Base-by-base conservation (phyloP, 768 basidiomycete genomes). In the Tricholoma sp. region DNA sequence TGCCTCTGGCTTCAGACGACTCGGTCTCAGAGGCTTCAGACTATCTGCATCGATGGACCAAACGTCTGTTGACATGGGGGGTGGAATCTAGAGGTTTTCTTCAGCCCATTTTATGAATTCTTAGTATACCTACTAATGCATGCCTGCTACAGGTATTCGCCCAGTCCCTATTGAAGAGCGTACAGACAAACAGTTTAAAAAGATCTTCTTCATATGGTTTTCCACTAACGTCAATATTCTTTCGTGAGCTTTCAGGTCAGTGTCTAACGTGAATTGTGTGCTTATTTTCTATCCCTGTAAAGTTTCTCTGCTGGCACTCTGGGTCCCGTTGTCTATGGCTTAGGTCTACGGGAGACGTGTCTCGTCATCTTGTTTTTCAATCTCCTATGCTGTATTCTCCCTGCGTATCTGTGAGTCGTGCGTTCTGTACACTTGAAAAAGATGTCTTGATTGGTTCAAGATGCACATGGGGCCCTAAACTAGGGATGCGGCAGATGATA, bases 401-500 rank as follows among this genome's bases (percentile, higher is more conserved):
- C 87, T 4, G 82, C 84, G 5, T 89, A 88, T 63, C 68, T 88
- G 82, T 85, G 49, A 58, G 71, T 59, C 34, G 45, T 5, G 6
- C 13, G 12, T 37, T 9, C 13, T 6, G 7, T 11, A 31, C 1
- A 15, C 33, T 5, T 20, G 5, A n/a, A 13, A 44, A 12, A 49
- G 13, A n/a, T 20, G n/a, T 10, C 15, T 8, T 29, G 31, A 18
- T 32, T 15, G 13, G 54, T 11, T 18, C 3, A 50, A 78, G 77
- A 29, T 64, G 75, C 12, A 90, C 86, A 18, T 92, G 89, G 82
- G 91, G 94, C 15, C 89, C 93, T 0, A 86, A 84, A 67, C 74
- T 90, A 0, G 94, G 94, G 10, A 82, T 94, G 75, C 80, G 94
- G 13, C 91, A 93, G 62, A 91, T 94, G 89, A 83, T 91, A 20